Conservation (phyloP, 1,139 yeast species). For the Blastobotrys aristatus region DNA sequence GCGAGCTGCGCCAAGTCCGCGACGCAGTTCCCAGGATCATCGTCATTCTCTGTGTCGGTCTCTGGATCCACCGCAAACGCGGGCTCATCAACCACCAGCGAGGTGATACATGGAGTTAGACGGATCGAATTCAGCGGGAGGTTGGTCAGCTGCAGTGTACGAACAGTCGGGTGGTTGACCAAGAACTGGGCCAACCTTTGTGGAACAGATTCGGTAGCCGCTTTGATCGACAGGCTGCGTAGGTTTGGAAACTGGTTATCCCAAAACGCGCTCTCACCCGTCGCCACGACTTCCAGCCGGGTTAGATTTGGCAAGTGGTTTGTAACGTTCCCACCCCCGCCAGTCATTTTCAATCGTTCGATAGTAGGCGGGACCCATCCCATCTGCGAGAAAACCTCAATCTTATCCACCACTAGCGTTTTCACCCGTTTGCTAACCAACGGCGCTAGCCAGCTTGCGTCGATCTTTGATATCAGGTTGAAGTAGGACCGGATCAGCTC, state of each 20-base stretch:
- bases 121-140: background rate
- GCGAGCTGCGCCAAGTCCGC: background rate
- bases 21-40: slow-evolving; percentile 4
- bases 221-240: background rate
- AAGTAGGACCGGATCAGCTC: slow-evolving; percentile 4
- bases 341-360: background rate
- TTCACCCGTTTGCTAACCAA: background rate
- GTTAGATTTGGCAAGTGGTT: background rate
- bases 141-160: background rate
- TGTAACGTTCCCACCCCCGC: background rate
- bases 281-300: background rate
- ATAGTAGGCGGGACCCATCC: background rate
- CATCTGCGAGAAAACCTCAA: background rate
- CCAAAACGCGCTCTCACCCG: background rate
- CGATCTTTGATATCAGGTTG: background rate
- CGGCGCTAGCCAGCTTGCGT: background rate
- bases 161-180: background rate
- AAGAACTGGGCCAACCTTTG: background rate
- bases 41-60: background rate
- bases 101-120: background rate
- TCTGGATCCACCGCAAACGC: slow-evolving; percentile 6
- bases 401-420: background rate
- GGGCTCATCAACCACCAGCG: slow-evolving; percentile 7
- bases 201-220: background rate
- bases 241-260: background rate